Base-by-base conservation (phyloP, 352 stramenopile species). In the Phytopythium delawarense region DNA sequence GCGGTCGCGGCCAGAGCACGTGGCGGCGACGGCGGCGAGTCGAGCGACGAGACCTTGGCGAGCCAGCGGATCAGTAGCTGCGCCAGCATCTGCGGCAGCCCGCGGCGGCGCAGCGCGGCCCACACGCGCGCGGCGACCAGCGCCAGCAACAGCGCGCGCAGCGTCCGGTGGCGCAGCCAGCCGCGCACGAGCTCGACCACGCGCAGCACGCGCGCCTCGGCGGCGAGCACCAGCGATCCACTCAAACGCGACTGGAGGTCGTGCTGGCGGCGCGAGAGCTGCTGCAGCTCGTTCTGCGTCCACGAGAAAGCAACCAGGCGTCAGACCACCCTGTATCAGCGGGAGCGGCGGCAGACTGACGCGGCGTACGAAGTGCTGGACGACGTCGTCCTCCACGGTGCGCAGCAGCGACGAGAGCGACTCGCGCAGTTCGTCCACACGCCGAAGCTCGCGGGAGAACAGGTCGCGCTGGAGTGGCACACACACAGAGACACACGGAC, bases 21-120 rank as follows among this genome's bases (percentile, higher is more conserved):
- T 5, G 49, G 45, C 25, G 37, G 54, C 16, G 25, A 28, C 25
- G 42, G 18, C 23, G 58, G n/a, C 35, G 51, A 21, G 25, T 89
- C 81, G 28, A 88, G 65, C 16, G 75, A 83, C 45, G 82, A 89
- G 11, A 76, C 58, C n/a, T 72, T 80, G 28, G 67, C 64, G 52
- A 92, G 62, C 71, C 73, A 88, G 50, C 71, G 77, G 51, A 89
- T 88, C 45, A 90, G 73, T 28, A 82, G 57, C 61, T 78, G 78
- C 32, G 79, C 83, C 25, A 89, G 45, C 23, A 89, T 69, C 57
- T 88, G 81, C 18, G 82, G 82, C 53, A 90, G 32, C 25, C 69
- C 71, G 35, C 75, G 77, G 4, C 69, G 67, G 13, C 79, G 73
- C 30, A 88, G 15, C 53, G 86, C 82, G 50, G 74, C 64, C 79